phyloP scores from a whole-genome alignment of 768 basidiomycete genomes.

The Boletus rubropictus region DNA sequence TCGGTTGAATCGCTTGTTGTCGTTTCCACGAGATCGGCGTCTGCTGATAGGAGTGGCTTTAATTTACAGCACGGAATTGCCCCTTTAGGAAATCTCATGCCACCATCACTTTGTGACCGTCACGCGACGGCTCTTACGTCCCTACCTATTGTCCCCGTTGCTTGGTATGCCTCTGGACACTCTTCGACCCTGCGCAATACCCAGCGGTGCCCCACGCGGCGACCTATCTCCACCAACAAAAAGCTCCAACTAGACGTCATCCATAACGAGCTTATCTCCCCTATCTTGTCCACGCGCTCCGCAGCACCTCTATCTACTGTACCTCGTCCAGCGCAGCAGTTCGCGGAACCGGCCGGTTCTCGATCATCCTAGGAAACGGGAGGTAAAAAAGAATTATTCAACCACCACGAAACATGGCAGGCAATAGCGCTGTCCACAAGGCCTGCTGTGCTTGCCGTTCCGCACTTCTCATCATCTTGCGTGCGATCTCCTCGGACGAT shows the following conservation, averaged over 20 bases:
- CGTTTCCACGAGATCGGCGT: slow-evolving; percentile 11
- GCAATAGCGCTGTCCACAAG: not conserved
- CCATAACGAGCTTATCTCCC: not conserved
- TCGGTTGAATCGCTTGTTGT: not conserved
- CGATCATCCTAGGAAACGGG: slow-evolving; percentile 1
- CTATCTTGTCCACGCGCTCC: slow-evolving; percentile 8
- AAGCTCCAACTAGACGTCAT: not conserved
- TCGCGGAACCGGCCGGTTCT: slow-evolving; percentile 20
- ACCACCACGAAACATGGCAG: not conserved
- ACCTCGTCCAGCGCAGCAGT: slow-evolving; percentile 4
- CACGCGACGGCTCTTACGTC: slow-evolving; percentile 2
- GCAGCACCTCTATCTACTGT: slow-evolving; percentile 11
- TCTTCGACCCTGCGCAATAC: slow-evolving; percentile 1
- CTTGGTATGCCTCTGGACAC: not conserved
- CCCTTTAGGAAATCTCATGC: not conserved
- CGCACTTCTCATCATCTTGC: not conserved
- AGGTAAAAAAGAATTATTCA: not conserved
- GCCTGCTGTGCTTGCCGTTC: slow-evolving; percentile 17
- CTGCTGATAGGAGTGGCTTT: slow-evolving; percentile 20
- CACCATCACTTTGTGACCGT: slow-evolving; percentile 10
- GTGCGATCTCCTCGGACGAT: slow-evolving; percentile 24
- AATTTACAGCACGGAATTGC: not conserved
- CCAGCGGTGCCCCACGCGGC: not conserved
- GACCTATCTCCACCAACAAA: not conserved
- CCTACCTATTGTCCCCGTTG: not conserved